A percentile compares a stretch with the other conserved stretches of the same genome.
phyloP scores from a whole-genome alignment of 2,329 filamentous ascomycete species.

The Pseudogymnoascus sp. region DNA sequence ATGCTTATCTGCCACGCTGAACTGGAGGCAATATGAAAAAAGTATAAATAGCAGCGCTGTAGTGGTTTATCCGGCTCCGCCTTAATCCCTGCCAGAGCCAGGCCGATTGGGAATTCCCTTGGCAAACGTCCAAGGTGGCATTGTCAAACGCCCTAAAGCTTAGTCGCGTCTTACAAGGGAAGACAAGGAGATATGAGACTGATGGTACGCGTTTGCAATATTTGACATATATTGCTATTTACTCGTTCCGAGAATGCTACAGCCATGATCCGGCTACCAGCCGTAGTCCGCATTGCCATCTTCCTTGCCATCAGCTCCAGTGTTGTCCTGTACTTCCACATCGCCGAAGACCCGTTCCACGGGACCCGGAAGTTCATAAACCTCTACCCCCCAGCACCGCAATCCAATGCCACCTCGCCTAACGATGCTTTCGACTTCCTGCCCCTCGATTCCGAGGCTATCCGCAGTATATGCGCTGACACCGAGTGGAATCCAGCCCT shows the following conservation, averaged over 20 bases:
- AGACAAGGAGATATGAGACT: background rate
- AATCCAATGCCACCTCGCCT: background rate
- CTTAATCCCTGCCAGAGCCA: background rate
- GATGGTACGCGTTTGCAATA: background rate
- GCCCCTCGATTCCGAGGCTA: conserved; percentile 30
- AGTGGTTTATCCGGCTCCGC: background rate
- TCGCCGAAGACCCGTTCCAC: background rate
- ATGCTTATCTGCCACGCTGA: background rate
- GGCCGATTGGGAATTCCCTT: background rate
- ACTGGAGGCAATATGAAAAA: background rate
- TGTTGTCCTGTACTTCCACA: background rate
- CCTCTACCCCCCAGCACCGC: background rate
- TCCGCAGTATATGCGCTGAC: conserved; percentile 29
- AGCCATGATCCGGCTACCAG: background rate
- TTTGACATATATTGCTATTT: background rate
- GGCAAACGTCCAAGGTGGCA: conserved; percentile 9
- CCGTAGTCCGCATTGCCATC: background rate
- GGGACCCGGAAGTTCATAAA: background rate
- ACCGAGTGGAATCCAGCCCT: conserved; percentile 30
- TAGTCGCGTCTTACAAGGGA: conserved; percentile 4
- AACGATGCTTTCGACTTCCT: conserved; percentile 31
- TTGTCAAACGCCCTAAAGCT: conserved; percentile 13
- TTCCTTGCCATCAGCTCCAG: background rate
- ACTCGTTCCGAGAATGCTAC: background rate
- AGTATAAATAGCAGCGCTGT: conserved; percentile 4